Percentiles rank a stretch among this genome's conserved stretches.
These are phyloP conservation scores for Epichloe festucae DNA, from an alignment of 2,329 filamentous ascomycete genomes.

Conservation along the genomic window DNA sequence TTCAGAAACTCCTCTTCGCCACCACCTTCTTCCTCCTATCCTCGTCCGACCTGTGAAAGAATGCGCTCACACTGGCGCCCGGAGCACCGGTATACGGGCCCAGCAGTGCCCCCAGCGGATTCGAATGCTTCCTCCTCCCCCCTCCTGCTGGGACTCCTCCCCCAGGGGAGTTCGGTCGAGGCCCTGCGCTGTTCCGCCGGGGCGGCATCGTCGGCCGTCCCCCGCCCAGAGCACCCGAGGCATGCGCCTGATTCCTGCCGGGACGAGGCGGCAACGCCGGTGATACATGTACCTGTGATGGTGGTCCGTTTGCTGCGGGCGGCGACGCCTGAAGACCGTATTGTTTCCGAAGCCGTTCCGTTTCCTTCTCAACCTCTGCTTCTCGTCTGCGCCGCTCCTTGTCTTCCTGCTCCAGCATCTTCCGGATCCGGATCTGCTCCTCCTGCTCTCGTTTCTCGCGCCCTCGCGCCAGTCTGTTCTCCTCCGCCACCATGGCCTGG, in stretches of 20 bases:
- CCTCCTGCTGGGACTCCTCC: not conserved
- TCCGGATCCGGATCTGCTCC: slow-evolving; percentile 43
- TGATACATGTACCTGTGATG: slow-evolving; percentile 8
- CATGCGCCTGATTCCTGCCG: slow-evolving; percentile 2
- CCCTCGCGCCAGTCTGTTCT: slow-evolving; percentile 41
- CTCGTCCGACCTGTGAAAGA: slow-evolving; percentile 25
- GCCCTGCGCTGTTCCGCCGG: slow-evolving; percentile 35
- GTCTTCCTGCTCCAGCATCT: slow-evolving; percentile 55
- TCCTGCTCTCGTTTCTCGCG: slow-evolving; percentile 41
- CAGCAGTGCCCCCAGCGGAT: slow-evolving; percentile 15
- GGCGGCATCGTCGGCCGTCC: slow-evolving; percentile 10
- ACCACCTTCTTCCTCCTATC: slow-evolving; percentile 26
- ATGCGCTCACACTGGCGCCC: slow-evolving; percentile 28
- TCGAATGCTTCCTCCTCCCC: slow-evolving; percentile 13
- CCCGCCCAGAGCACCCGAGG: slow-evolving; percentile 10
- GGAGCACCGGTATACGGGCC: not conserved
- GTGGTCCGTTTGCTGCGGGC: slow-evolving; percentile 20
- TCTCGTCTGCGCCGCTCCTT: slow-evolving; percentile 41
- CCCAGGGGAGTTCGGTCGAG: slow-evolving; percentile 6
- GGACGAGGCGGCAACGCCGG: slow-evolving; percentile 23
- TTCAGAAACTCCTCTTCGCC: slow-evolving; percentile 33
- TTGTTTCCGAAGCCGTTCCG: slow-evolving; percentile 58
- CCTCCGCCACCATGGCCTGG: slow-evolving; percentile 35
- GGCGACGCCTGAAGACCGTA: slow-evolving; percentile 44
- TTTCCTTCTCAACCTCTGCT: slow-evolving; percentile 61